These are phyloP conservation scores for Oxalis stricta DNA, from an alignment of 441 rosid species.

Conservation along the genomic window DNA sequence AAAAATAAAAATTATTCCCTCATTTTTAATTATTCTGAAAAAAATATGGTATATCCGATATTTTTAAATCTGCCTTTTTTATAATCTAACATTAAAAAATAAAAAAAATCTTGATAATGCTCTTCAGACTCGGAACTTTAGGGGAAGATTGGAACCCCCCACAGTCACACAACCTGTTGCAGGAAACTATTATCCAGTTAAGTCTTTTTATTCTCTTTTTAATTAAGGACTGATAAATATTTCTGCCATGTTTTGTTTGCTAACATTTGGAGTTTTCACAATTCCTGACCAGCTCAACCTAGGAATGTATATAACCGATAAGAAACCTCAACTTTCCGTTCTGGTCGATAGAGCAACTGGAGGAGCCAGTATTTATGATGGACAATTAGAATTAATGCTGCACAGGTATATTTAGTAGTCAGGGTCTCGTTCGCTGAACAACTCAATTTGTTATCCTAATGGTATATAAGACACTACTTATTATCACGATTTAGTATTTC, in stretches of 20 bases:
- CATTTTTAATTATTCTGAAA: no score
- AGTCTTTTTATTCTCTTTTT: background rate
- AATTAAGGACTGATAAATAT: background rate
- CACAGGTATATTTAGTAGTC: conserved; percentile 43
- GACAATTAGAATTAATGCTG: conserved; percentile 40
- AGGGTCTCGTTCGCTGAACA: no score
- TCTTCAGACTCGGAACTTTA: conserved; percentile 31
- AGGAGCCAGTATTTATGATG: conserved; percentile 37
- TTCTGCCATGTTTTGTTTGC: background rate
- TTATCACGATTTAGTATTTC: conserved; percentile 6
- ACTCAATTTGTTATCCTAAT: background rate
- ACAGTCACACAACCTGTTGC: conserved; percentile 38
- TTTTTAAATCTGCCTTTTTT: no score
- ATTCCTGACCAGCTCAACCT: conserved; percentile 24
- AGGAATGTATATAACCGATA: conserved; percentile 32
- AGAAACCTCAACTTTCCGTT: conserved; percentile 25
- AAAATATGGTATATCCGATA: no score
- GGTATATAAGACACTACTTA: background rate
- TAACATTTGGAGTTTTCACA: background rate
- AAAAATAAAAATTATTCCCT: no score
- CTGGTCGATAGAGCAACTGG: conserved; percentile 39
- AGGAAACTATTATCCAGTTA: conserved; percentile 50
- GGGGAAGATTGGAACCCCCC: conserved; percentile 39
- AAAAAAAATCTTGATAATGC: no score
- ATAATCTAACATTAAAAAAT: no score